Evolutionary conservation across 2,329 filamentous ascomycete genomes (phyloP).

Genomic region (Escovopsis sp.): DNA sequence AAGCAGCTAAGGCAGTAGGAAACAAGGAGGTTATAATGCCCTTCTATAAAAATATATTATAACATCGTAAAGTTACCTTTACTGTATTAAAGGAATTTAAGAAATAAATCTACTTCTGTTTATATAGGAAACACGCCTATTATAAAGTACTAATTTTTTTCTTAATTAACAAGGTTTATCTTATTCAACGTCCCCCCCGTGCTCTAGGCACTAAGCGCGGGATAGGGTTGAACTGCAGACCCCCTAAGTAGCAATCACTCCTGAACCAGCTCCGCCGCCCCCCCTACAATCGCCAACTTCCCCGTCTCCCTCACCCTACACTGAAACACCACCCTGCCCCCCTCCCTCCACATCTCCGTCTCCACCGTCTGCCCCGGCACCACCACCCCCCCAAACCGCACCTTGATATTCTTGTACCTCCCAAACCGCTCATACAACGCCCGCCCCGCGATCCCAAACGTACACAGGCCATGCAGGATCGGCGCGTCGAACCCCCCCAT

Average conservation of each 20-base stretch:
- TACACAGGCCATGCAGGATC: conserved; percentile 94
- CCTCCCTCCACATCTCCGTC: conserved; percentile 92
- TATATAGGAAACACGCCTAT: too few species aligned
- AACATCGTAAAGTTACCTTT: too few species aligned
- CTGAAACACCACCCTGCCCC: conserved; percentile 67
- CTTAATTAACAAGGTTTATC: too few species aligned
- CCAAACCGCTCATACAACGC: conserved; percentile 75
- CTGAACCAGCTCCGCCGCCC: conserved; percentile 55
- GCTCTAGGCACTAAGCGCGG: too few species aligned
- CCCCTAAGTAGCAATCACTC: neutral
- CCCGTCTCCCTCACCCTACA: conserved; percentile 83
- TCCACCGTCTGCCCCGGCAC: conserved; percentile 77
- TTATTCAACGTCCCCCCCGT: too few species aligned
- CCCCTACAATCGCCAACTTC: conserved; percentile 71
- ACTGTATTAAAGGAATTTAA: too few species aligned
- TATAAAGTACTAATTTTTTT: too few species aligned
- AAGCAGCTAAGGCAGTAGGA: too few species aligned
- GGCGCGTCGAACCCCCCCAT: conserved; percentile 88
- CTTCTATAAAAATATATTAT: too few species aligned
- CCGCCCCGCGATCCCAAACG: conserved; percentile 82
- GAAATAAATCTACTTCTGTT: too few species aligned
- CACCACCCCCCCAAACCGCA: conserved; percentile 75
- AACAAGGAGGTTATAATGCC: too few species aligned
- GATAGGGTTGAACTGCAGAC: too few species aligned
- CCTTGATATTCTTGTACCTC: conserved; percentile 79